Evolutionary conservation across 2,329 filamentous ascomycete species (phyloP).

Genomic region (Chrysosporium queenslandicum): DNA sequence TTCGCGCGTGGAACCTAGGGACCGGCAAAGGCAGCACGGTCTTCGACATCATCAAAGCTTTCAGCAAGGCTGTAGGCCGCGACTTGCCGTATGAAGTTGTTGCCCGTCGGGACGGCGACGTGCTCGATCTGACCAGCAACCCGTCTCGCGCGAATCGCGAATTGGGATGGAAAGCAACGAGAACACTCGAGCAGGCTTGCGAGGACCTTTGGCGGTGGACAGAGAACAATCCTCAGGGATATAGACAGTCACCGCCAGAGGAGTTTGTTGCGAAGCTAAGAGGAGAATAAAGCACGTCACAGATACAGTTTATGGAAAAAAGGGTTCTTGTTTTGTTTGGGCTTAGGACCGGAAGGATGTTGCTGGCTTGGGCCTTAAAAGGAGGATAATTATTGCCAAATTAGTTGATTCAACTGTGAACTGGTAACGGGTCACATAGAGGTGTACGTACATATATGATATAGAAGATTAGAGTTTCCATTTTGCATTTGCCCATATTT

Average conservation of each 20-base stretch:
- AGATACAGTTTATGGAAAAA: too few relatives aligned
- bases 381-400: too few relatives aligned
- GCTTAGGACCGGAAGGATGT: too few relatives aligned
- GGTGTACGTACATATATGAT: neutral
- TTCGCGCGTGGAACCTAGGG: conserved; percentile 93
- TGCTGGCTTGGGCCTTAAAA: too few relatives aligned
- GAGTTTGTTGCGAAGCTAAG: conserved; percentile 54
- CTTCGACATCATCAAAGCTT: conserved; percentile 94
- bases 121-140: conserved; percentile 89
- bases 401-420: too few relatives aligned
- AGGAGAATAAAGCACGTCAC: neutral
- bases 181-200: conserved; percentile 85
- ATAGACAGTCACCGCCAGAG: conserved; percentile 80
- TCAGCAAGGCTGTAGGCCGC: conserved; percentile 74
- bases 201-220: conserved; percentile 96
- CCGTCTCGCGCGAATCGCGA: conserved; percentile 78
- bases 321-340: neutral
- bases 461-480: neutral
- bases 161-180: conserved; percentile 82
- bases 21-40: conserved; percentile 92
- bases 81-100: conserved; percentile 81
- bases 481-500: neutral
- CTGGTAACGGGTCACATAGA: neutral
- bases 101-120: conserved; percentile 73
- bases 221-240: conserved; percentile 89